Conservation (phyloP, 139 green algal genomes). For the Tetraselmis chui region DNA sequence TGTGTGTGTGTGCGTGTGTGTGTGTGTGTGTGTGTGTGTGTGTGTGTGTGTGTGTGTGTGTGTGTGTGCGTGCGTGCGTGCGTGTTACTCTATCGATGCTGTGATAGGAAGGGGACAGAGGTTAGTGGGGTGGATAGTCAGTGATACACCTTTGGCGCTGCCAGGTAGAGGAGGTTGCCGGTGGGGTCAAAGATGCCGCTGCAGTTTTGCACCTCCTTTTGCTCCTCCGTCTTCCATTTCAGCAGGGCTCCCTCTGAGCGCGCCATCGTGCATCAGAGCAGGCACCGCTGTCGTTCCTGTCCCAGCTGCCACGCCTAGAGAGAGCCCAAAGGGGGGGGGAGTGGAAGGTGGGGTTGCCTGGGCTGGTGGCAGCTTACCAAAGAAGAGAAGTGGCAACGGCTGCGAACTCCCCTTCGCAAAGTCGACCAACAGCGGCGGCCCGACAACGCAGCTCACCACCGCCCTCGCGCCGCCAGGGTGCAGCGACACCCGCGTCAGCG, state of each 20-base stretch:
- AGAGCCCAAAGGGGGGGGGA: no score
- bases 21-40: no score
- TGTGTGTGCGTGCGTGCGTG: no score
- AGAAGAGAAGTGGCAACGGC: constrained; percentile 3
- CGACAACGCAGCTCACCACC: constrained; percentile 35
- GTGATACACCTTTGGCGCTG: neutral
- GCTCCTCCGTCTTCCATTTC: neutral
- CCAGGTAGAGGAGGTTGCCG: neutral
- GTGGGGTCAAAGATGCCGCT: neutral
- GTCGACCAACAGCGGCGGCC: constrained; percentile 42
- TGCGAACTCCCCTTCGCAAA: constrained; percentile 8
- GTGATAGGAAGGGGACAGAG: neutral
- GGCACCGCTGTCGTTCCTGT: neutral
- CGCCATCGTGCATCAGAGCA: no score
- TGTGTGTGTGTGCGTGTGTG: no score
- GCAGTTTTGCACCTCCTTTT: neutral
- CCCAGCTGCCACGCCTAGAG: neutral
- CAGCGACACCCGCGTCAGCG: neutral
- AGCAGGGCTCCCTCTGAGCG: no score
- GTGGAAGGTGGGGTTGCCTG: no score
- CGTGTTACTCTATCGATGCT: neutral
- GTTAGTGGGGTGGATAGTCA: neutral
- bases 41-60: no score
- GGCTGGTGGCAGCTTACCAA: constrained; percentile 11
- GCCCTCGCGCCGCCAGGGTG: constrained; percentile 3